Evolutionary conservation across 1,139 yeast species (phyloP).

Genomic region (Taphrina deformans): DNA sequence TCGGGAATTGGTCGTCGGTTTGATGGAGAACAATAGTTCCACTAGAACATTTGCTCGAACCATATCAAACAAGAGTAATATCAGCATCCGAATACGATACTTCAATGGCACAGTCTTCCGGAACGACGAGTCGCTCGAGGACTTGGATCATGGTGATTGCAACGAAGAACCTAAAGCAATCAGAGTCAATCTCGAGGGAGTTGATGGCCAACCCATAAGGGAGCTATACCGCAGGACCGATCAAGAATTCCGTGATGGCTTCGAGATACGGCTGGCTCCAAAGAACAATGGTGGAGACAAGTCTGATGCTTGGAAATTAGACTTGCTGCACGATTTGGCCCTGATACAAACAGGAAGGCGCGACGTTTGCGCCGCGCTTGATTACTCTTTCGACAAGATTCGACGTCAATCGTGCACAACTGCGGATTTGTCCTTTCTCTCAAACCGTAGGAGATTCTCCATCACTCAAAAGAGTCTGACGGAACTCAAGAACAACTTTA

Average conservation of each 20-base stretch:
- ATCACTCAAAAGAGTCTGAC: background rate
- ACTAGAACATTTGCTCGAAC: background rate
- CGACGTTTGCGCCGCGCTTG: slow-evolving; percentile 8
- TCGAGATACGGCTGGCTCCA: background rate
- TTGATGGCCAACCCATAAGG: background rate
- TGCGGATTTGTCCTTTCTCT: background rate
- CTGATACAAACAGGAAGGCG: background rate
- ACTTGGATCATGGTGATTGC: background rate
- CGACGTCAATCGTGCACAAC: background rate
- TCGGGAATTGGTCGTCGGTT: background rate
- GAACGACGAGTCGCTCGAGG: background rate
- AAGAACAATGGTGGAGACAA: background rate
- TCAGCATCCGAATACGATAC: background rate
- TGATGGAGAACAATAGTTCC: background rate
- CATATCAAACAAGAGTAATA: background rate
- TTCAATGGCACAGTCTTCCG: background rate
- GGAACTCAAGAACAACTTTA: background rate
- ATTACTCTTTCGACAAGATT: background rate
- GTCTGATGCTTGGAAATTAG: slow-evolving; percentile 2
- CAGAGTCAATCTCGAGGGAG: background rate
- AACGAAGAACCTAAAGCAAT: background rate
- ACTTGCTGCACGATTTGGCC: background rate
- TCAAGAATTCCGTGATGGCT: background rate
- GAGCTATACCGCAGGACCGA: background rate
- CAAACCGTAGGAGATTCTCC: background rate